Percentiles rank a stretch among this genome's conserved stretches.
Conservation (phyloP, 176 grass and related monocot genomes). For the Oryza nivara region DNA sequence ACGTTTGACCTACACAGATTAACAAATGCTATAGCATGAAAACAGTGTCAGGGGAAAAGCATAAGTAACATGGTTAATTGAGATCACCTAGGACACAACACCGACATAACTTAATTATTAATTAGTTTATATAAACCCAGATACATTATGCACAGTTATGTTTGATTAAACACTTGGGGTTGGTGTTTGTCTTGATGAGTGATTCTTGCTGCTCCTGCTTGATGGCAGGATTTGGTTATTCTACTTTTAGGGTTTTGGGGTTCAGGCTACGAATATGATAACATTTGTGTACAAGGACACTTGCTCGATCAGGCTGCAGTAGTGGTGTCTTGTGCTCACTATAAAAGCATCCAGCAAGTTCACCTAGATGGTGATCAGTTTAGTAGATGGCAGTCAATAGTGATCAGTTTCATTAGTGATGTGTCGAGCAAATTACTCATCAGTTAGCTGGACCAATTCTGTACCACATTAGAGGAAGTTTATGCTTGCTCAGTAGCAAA, state of each 20-base stretch:
- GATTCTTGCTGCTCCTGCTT: slow-evolving; percentile 39
- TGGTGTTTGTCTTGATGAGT: slow-evolving; percentile 36
- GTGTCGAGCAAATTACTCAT: neutral
- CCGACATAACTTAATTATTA: slow-evolving; percentile 11
- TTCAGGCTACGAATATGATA: slow-evolving; percentile 24
- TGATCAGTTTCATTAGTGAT: neutral
- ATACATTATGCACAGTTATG: neutral
- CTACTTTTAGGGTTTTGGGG: neutral
- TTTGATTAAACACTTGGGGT: slow-evolving; percentile 11
- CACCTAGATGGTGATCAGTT: neutral
- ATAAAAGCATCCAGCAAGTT: slow-evolving; percentile 31
- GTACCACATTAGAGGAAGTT: neutral
- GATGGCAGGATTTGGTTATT: slow-evolving; percentile 18
- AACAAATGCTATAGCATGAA: slow-evolving; percentile 22
- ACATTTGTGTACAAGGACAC: neutral
- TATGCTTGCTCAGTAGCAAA: neutral
- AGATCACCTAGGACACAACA: slow-evolving; percentile 37
- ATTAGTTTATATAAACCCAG: neutral
- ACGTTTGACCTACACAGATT: slow-evolving; percentile 35
- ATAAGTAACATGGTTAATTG: slow-evolving; percentile 21
- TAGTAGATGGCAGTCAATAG: neutral
- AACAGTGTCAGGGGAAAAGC: neutral
- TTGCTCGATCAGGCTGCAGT: neutral
- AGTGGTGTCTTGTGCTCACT: neutral
- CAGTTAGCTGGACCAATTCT: neutral